These are phyloP conservation scores for Psidium friedrichsthalianum DNA, from an alignment of 345 rosid genomes.

Conservation along the genomic window DNA sequence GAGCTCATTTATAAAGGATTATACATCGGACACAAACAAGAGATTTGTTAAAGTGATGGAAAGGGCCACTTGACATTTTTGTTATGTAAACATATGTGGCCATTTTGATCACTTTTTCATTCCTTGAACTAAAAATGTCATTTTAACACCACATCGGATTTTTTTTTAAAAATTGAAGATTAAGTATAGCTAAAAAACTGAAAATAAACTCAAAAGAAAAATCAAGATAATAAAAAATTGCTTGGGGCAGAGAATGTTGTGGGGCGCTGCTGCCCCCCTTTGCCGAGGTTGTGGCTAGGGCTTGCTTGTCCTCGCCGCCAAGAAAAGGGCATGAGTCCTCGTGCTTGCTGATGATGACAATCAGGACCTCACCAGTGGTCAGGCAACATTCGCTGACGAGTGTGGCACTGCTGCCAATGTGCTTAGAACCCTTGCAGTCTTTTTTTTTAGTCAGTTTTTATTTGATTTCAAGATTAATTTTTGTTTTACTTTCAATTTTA, in stretches of 20 bases:
- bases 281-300: not conserved
- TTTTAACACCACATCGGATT: too few species aligned
- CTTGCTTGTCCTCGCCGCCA: not conserved
- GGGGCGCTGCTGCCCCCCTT: not conserved
- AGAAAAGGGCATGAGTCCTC: not conserved
- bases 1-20: too few species aligned
- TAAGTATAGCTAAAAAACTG: not conserved
- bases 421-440: not conserved
- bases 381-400: not conserved
- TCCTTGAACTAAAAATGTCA: not conserved
- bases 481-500: not conserved
- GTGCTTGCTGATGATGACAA: not conserved
- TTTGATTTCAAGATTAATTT: not conserved
- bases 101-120: not conserved
- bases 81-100: not conserved
- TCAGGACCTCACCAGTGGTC: not conserved
- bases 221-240: not conserved
- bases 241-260: not conserved
- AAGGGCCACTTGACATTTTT: not conserved
- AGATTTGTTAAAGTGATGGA: too few species aligned
- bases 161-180: too few species aligned
- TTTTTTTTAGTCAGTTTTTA: not conserved
- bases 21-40: too few species aligned
- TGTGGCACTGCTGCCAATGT: not conserved
- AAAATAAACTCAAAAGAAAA: not conserved